A percentile compares a stretch with the other conserved stretches of the same genome.
phyloP scores from a whole-genome alignment of 2,329 filamentous ascomycete genomes.

The Penicillium brasilianum region DNA sequence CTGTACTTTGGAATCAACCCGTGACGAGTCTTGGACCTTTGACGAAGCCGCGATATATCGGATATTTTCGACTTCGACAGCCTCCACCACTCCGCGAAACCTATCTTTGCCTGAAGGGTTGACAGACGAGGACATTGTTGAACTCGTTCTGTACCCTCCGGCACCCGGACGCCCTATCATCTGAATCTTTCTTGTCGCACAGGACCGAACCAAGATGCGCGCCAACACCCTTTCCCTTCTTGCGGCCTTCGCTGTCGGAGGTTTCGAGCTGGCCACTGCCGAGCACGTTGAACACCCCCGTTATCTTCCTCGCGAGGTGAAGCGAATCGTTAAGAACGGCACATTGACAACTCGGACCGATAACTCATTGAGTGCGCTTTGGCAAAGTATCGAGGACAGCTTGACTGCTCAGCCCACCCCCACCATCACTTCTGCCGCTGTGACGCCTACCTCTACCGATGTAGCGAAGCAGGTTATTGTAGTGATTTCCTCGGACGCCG shows the following conservation, averaged over 20 bases:
- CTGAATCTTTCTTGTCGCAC: conserved; percentile 10
- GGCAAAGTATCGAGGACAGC: conserved; percentile 11
- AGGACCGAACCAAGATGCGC: conserved; percentile 37
- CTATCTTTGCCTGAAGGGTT: conserved; percentile 17
- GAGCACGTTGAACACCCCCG: conserved; percentile 40
- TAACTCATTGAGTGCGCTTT: conserved; percentile 2
- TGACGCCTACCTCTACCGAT: conserved; percentile 6
- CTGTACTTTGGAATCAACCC: neutral
- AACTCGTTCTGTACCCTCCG: conserved; percentile 27
- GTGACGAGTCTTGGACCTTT: neutral
- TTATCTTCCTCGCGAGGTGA: conserved; percentile 42
- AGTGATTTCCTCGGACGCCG: conserved; percentile 26
- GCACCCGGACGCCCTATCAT: conserved; percentile 7
- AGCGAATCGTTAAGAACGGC: conserved; percentile 28
- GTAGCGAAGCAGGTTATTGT: conserved; percentile 26
- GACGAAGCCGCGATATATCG: conserved; percentile 5
- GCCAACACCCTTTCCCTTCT: conserved; percentile 36
- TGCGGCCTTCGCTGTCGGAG: conserved; percentile 42
- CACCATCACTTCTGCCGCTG: neutral
- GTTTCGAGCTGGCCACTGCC: conserved; percentile 41
- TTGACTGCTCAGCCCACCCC: conserved; percentile 1
- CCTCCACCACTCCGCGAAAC: neutral
- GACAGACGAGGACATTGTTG: conserved; percentile 23
- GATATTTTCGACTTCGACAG: neutral
- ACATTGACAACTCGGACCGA: conserved; percentile 1